Evolutionary conservation across 2,329 filamentous ascomycete species (phyloP).

Genomic region (Coniochaeta sp.): DNA sequence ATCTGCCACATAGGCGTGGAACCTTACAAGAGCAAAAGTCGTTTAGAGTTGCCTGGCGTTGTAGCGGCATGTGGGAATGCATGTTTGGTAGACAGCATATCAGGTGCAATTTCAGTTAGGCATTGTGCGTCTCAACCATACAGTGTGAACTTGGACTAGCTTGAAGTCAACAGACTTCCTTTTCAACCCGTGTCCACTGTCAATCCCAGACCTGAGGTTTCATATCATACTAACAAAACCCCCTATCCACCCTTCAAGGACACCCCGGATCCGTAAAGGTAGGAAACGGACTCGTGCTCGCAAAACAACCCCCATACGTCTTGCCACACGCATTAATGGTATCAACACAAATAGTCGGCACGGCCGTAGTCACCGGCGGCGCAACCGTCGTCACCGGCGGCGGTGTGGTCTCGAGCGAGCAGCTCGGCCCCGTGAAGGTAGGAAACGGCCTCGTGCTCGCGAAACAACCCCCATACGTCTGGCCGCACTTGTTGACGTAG

Average conservation of each 20-base stretch:
- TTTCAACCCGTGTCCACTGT: no score
- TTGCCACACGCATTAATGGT: slow-evolving; percentile 2
- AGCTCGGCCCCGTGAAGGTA: slow-evolving; percentile 11
- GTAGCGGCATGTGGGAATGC: no score
- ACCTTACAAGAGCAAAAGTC: no score
- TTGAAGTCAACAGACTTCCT: no score
- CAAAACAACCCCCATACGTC: slow-evolving; percentile 5
- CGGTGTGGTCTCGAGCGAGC: slow-evolving; percentile 2
- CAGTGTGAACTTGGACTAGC: no score
- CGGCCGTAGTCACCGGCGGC: neutral
- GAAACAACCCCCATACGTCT: slow-evolving; percentile 15
- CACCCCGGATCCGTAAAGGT: slow-evolving; percentile 1
- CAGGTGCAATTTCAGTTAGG: no score
- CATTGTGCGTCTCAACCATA: no score
- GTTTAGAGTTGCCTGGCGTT: no score
- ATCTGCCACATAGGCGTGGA: no score
- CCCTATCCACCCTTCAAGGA: neutral
- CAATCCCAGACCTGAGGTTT: no score
- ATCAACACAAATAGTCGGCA: slow-evolving; percentile 3
- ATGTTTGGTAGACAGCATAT: no score
- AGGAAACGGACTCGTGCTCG: slow-evolving; percentile 2
- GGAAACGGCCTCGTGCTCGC: slow-evolving; percentile 13
- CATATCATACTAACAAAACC: no score
- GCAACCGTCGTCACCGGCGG: neutral
- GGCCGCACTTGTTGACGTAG: slow-evolving; percentile 13